Evolutionary conservation across 768 basidiomycete species (phyloP).

Genomic region (Amanita molliuscula): DNA sequence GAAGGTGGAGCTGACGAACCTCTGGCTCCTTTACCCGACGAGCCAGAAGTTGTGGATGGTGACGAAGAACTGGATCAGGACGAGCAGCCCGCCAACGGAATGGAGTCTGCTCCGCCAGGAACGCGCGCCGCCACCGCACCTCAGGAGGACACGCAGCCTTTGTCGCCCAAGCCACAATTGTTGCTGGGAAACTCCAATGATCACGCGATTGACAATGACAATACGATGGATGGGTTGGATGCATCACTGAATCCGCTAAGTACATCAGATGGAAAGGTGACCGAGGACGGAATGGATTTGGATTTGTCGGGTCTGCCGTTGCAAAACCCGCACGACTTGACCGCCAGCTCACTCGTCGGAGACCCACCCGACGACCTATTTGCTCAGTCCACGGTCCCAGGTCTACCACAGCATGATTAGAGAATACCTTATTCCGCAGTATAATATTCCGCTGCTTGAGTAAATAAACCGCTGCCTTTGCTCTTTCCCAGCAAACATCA

Average conservation of each 20-base stretch:
- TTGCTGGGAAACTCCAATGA: conserved; percentile 35
- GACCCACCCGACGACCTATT: conserved; percentile 56
- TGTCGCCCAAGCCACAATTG: conserved; percentile 61
- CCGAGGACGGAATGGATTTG: conserved; percentile 34
- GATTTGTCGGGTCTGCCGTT: conserved; percentile 58
- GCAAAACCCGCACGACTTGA: conserved; percentile 48
- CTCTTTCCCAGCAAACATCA: not conserved
- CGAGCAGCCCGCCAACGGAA: conserved; percentile 34
- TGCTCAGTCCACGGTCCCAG: conserved; percentile 20
- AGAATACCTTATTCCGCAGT: conserved; percentile 2
- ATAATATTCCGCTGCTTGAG: not conserved
- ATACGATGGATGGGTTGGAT: conserved; percentile 35
- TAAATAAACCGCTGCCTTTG: not conserved
- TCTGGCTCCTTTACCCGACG: conserved; percentile 68
- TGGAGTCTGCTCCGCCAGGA: conserved; percentile 12
- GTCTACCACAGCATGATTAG: conserved; percentile 4
- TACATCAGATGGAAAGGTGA: conserved; percentile 23
- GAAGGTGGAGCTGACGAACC: conserved; percentile 75
- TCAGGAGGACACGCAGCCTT: conserved; percentile 43
- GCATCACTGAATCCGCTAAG: conserved; percentile 45
- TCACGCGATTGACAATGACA: conserved; percentile 28
- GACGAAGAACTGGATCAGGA: conserved; percentile 73
- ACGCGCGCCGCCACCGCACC: conserved; percentile 19
- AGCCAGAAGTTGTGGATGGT: conserved; percentile 65
- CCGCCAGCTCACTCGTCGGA: conserved; percentile 43